Evolutionary conservation across 768 basidiomycete genomes (phyloP), one percentile per base, ranked within the genome.

Genomic region (Serendipita indica): DNA sequence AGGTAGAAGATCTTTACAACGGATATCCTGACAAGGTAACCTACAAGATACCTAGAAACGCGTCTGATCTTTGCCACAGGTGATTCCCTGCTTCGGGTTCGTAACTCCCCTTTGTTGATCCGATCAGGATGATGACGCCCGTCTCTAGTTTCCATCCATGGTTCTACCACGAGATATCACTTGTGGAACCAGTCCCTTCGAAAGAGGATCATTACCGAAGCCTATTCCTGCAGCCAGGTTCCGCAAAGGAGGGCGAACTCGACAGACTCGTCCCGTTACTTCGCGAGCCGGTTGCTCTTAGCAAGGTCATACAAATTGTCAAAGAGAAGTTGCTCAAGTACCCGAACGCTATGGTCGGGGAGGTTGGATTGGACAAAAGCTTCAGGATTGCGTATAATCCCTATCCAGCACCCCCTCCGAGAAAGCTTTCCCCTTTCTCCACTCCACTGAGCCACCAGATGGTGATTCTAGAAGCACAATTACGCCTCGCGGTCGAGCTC

Each of bases 11-110:
- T 32, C 72, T 96, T 30, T 86, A 86, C 7, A 67, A 65, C 13
- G 65, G 72, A 46, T 76, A 80, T 66, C 79, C 89, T 43, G 73
- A 75, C 58, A 83, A 81, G 67, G 79, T 66, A 49, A 37, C 60
- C 60, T 10, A 63, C 2, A 57, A 59, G 14, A 46, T 66, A 1
- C 13, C 14, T 3, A 64, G 37, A 39, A 13, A 60, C 1, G 58
- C 56, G 18, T 58, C 58, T 16, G 67, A 65, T 2, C 56, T 58
- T n/a, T n/a, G 10, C 22, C 49, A 25, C 61, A 62, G 22, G 70
- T 92, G 25, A 71, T 88, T n/a, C 87, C 93, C 49, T 86, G 83
- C 68, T 98, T 94, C 69, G 93, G 89, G 91, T 60, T 72, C 82
- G 71, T 37, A 16, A 59, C 49, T 34, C 37, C 58, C 25, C 52